phyloP scores from a whole-genome alignment of 768 basidiomycete genomes.

The Boletus reticulatus region DNA sequence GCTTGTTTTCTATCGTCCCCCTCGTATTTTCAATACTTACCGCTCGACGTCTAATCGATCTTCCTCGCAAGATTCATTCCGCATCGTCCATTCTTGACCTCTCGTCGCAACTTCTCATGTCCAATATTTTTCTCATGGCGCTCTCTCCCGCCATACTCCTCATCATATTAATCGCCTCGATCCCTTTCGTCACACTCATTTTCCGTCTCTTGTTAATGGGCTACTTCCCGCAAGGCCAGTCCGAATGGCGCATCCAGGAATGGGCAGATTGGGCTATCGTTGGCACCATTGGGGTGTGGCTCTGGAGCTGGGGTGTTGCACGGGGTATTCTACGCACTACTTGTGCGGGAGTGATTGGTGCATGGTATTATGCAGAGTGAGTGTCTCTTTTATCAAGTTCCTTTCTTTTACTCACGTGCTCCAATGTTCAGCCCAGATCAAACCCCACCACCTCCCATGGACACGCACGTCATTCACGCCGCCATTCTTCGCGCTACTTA shows the following conservation, averaged over 20 bases:
- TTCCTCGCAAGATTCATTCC: constrained; percentile 69
- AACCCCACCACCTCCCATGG: constrained; percentile 43
- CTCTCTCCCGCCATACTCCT: constrained; percentile 76
- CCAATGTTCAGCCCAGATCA: constrained; percentile 19
- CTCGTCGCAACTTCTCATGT: constrained; percentile 65
- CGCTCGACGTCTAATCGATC: constrained; percentile 66
- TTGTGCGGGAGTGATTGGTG: constrained; percentile 80
- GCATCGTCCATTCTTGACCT: constrained; percentile 57
- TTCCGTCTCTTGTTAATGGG: constrained; percentile 78
- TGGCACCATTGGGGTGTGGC: constrained; percentile 51
- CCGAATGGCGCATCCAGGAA: constrained; percentile 51
- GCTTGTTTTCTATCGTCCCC: constrained; percentile 76
- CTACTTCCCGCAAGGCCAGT: constrained; percentile 44
- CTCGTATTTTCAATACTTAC: constrained; percentile 68
- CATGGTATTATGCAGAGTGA: constrained; percentile 84
- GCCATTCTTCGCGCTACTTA: constrained; percentile 77
- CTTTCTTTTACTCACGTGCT: constrained; percentile 1
- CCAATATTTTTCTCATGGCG: constrained; percentile 71
- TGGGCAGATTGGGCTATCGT: constrained; percentile 78
- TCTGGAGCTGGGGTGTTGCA: constrained; percentile 79
- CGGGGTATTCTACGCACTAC: constrained; percentile 76
- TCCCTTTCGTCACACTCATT: constrained; percentile 77
- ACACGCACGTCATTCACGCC: constrained; percentile 73
- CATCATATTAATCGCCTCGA: constrained; percentile 59
- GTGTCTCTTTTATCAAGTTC: constrained; percentile 15